Base-by-base conservation (phyloP, 176 grass and related monocot species). In the Canna indica region DNA sequence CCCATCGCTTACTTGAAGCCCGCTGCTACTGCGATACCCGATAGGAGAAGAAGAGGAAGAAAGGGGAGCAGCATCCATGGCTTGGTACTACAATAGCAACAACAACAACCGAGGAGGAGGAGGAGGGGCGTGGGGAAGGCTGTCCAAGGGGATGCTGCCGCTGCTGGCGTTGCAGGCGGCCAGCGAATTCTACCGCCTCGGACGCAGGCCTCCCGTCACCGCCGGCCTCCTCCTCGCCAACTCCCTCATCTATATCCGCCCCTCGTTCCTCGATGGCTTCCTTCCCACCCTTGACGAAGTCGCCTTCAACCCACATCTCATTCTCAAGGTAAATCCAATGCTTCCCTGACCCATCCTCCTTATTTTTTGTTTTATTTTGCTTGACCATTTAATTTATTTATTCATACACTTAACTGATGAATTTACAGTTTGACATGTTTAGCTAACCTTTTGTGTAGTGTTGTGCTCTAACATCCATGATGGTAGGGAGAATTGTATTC, bases 301-400 rank as follows among this genome's bases (percentile, higher is more conserved):
- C 47, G 68, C 79, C 63, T 99, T 99, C 89, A 93, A 87, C 42
- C 89, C 89, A 65, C 61, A 90, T 50, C 86, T 93, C 73, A 99
- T 93, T 80, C 2, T 99, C 72, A 79, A 93, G 86, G 94, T 97
- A 75, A 46, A 33, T 18, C 35, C 20, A 1, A 7, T 24, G 15
- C 57, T 32, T n/a, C 27, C 18, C 16, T 41, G 12, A 36, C 27
- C 18, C 60, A 12, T 41, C 10, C 35, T 0, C 67, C 42, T 47
- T 38, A 34, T 9, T 22, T 8, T 34, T 24, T 5, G 29, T 26
- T 29, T 4, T 59, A 31, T 16, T 39, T 9, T 32, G 5, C 9
- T 22, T 10, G 39, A 44, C 41, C n/a, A n/a, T n/a, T n/a, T n/a
- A n/a, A n/a, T n/a, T n/a, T n/a, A n/a, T n/a, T n/a, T n/a, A n/a